phyloP scores from a whole-genome alignment of 345 rosid genomes.

The Diplotaxis tenuifolia region DNA sequence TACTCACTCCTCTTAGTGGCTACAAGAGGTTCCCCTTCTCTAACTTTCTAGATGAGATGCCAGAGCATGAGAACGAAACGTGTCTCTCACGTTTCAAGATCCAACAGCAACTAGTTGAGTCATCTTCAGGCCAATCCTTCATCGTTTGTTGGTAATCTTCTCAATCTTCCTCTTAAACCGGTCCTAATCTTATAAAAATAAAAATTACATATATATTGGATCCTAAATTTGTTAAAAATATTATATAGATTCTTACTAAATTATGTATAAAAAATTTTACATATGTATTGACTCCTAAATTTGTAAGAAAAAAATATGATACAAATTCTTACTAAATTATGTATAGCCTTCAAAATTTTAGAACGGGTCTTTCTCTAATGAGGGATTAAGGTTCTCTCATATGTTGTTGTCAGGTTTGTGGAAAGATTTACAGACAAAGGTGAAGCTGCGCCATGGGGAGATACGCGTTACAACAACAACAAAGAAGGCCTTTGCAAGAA shows the following conservation, averaged over 20 bases:
- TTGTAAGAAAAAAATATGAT: no score
- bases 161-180: background rate
- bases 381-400: background rate
- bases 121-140: background rate
- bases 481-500: background rate
- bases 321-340: no score
- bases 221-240: no score
- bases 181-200: no score
- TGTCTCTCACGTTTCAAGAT: conserved; percentile 4
- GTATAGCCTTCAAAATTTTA: no score
- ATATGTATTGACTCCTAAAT: background rate
- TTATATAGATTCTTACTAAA: no score
- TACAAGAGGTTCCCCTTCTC: background rate
- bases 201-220: no score
- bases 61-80: background rate
- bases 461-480: background rate
- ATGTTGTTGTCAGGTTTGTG: background rate
- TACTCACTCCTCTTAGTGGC: conserved; percentile 7
- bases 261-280: no score
- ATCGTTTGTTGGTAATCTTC: background rate
- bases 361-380: no score
- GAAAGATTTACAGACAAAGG: background rate
- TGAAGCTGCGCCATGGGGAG: background rate
- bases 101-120: background rate
- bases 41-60: background rate